Base-by-base conservation (phyloP, 306 rosid genomes). In the Quercus variabilis region DNA sequence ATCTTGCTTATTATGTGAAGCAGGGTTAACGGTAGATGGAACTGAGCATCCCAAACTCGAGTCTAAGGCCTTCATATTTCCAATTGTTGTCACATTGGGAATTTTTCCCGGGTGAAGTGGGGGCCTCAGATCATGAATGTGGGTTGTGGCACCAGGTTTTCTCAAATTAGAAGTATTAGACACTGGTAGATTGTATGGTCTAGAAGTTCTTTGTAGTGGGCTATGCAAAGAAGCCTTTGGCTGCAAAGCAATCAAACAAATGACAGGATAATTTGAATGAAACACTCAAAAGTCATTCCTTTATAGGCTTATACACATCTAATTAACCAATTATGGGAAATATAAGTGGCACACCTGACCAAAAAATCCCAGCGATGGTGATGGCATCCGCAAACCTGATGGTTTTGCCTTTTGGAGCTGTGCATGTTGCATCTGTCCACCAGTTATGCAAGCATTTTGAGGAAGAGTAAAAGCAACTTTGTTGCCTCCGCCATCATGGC, bases 351-450 rank as follows among this genome's bases (percentile, higher is more conserved):
- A 83, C 83, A 95, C 99, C 88, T 87, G 95, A 80, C 88, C 80
- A 72, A 95, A 95, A 86, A 85, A 95, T 78, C 91, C 88, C 82
- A 95, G 74, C 2, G 99, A 92, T 33, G 99, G 99, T 78, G 99
- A 91, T 74, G 99, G 99, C 99, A 85, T 92, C 84, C 99, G 84
- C 71, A 92, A 79, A 85, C 98, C 94, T 55, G 99, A 92, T 56
- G 89, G 92, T 81, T 88, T 95, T 80, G 86, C 77, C 17, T 86
- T 68, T 75, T 78, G 93, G 35, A 71, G 57, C 59, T 77, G 90
- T 75, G 79, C n/a, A 12, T 49, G 74, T 64, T 64, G 88, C 83
- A 12, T 75, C 75, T 81, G 85, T 74, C 80, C 84, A 75, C 74
- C 81, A 63, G 71, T n/a, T 58, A 49, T 26, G 75, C 75, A 75